These are phyloP conservation scores for Glomus cerebriforme DNA, from an alignment of 192 early-diverging fungal genomes.

Conservation along the genomic window DNA sequence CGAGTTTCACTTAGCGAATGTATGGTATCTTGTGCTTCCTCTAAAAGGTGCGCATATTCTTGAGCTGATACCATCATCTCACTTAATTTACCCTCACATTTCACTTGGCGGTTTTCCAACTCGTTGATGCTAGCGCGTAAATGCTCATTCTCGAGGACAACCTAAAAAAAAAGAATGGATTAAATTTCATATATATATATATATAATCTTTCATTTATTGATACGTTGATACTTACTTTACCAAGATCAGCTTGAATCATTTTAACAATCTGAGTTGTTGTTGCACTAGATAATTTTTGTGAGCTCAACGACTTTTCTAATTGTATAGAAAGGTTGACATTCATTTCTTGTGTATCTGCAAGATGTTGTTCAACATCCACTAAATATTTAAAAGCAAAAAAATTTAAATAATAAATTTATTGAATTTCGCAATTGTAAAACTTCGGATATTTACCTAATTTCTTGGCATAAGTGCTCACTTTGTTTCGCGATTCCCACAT, in stretches of 20 bases:
- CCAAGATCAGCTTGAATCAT: slow-evolving; percentile 59
- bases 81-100: slow-evolving; percentile 56
- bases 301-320: slow-evolving; percentile 53
- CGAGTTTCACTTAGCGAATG: slow-evolving; percentile 51
- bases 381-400: background rate
- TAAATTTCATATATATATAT: background rate
- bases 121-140: slow-evolving; percentile 53
- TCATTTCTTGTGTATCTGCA: slow-evolving; percentile 55
- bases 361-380: slow-evolving; percentile 61
- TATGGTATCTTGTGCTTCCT: slow-evolving; percentile 63
- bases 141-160: slow-evolving; percentile 55
- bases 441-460: slow-evolving; percentile 40
- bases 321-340: slow-evolving; percentile 54
- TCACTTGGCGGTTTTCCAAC: slow-evolving; percentile 54
- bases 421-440: background rate
- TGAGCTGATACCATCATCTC: slow-evolving; percentile 58
- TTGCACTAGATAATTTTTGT: slow-evolving; percentile 59
- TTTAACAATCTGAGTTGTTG: slow-evolving; percentile 59
- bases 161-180: slow-evolving; percentile 31
- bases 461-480: slow-evolving; percentile 56
- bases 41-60: slow-evolving; percentile 59
- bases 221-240: slow-evolving; percentile 37
- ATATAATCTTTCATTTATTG: background rate
- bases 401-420: background rate
- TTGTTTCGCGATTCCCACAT: slow-evolving; percentile 58